Evolutionary conservation across 108 stramenopile genomes (phyloP), one percentile per base, ranked within the genome.

Genomic region (Discostella stelligeroides): DNA sequence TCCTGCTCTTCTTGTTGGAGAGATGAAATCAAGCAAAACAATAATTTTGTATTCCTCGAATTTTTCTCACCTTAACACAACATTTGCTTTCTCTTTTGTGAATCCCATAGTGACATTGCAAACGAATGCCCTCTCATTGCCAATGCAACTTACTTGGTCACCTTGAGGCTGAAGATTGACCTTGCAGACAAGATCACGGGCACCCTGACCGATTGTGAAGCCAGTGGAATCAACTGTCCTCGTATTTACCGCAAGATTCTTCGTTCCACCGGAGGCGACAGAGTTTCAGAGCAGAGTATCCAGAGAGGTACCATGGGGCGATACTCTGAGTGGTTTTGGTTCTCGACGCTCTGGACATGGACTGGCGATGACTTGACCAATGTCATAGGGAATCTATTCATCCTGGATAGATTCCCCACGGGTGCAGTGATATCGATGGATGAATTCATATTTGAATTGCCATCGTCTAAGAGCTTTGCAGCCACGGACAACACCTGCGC

Each of bases 321-420:
- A 40, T 80, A 86, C 47, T 73, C 71, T 10, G 82, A 82, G 43
- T 86, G 82, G 76, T 67, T 76, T 23, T 72, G 68, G 39, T 77
- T 89, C 50, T 28, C 59, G 3, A 49, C 70, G 12, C 45, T 40
- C 4, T 70, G 83, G 63, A 75, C 68, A 1, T 89, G 66, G 72
- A 34, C 43, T 6, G 58, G 39, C 0, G 63, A 55, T 3, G 61
- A 84, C 42, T 17, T 79, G 0, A 41, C 62, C 13, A 53, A 75
- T 23, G 78, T 68, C 24, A 62, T 74, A 0, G 85, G 74, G 12
- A 58, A 79, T 14, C 38, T 89, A 11, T 69, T 87, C 14, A 51
- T 73, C 2, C 11, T 87, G 12, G 65, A 73, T 23, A 85, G 73
- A 20, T 76, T 75, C 27, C 73, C 69, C 18, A 27, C 74, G 11